Conservation (phyloP, 176 grass and related monocot species). For the Oryza nivara region DNA sequence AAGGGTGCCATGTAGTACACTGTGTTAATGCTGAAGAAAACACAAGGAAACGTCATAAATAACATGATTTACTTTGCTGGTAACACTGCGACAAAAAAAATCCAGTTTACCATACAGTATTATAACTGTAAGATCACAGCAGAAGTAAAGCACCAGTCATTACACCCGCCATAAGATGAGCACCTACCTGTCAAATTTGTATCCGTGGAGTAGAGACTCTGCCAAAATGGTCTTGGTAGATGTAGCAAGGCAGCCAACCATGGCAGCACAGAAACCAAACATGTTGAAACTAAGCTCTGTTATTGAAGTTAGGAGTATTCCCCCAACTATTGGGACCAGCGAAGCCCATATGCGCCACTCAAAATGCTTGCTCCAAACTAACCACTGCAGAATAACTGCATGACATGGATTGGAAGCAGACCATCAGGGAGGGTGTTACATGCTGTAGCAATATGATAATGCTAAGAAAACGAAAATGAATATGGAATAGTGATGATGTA, state of each 20-base stretch:
- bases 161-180: constrained; percentile 8
- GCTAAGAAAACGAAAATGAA: neutral
- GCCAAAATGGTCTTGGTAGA: constrained; percentile 98
- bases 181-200: constrained; percentile 95
- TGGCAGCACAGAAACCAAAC: constrained; percentile 94
- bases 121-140: neutral
- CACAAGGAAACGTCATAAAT: neutral
- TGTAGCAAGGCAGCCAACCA: constrained; percentile 89
- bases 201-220: constrained; percentile 92
- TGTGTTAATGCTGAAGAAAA: constrained; percentile 85
- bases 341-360: constrained; percentile 96
- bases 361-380: constrained; percentile 91
- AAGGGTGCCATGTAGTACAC: constrained; percentile 99
- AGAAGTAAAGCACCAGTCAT: neutral
- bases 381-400: constrained; percentile 94
- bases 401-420: constrained; percentile 24
- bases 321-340: constrained; percentile 89
- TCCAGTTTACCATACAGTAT: neutral
- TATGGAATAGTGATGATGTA: neutral
- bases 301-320: constrained; percentile 86
- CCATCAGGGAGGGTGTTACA: neutral
- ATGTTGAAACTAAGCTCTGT: constrained; percentile 97
- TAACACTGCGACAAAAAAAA: neutral
- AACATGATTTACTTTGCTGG: neutral
- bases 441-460: neutral